Base-by-base conservation (phyloP, 306 rosid species). In the Vigna angularis region DNA sequence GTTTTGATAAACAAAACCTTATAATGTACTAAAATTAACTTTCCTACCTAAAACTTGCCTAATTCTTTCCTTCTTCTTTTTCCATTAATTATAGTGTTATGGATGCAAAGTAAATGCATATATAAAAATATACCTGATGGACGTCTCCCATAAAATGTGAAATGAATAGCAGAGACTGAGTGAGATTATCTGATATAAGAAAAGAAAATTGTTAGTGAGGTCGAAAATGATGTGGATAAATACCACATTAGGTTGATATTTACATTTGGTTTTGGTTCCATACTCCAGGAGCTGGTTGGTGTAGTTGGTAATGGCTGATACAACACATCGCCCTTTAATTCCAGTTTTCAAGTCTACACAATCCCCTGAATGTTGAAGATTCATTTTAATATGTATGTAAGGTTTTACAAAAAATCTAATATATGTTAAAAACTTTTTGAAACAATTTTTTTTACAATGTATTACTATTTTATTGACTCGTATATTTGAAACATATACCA, bases 61-160 rank as follows among this genome's bases (percentile, higher is more conserved):
- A 32, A 32, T 32, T 32, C 1, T 32, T 32, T 32, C 36, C 32
- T 28, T 28, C 4, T 5, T 32, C 4, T 32, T 32, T 32, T 32
- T 32, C 36, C 22, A 20, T 20, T 20, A 20, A 4, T 32, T 32
- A 30, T 3, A 0, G 36, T 5, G 36, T 32, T 32, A 32, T 32
- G 36, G 6, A 30, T 30, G 34, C 5, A 3, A 3, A 0, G 4
- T 30, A 30, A 30, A 30, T 30, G 34, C 34, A 30, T 34, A 5
- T 30, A 30, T 4, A 30, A 3, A 44, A 57, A 28, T 80, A 89
- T 80, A 89, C 98, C 97, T 93, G 98, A 86, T 93, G 98, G 52
- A 93, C 84, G 69, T 93, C 98, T 74, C 98, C 98, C 48, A 90
- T 62, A 68, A 87, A 93, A 82, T 93, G 98, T 17, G 98, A 88